Percentiles rank a stretch among this genome's conserved stretches.
Conservation (phyloP, 345 rosid genomes). For the Chamaenerion angustifolium region DNA sequence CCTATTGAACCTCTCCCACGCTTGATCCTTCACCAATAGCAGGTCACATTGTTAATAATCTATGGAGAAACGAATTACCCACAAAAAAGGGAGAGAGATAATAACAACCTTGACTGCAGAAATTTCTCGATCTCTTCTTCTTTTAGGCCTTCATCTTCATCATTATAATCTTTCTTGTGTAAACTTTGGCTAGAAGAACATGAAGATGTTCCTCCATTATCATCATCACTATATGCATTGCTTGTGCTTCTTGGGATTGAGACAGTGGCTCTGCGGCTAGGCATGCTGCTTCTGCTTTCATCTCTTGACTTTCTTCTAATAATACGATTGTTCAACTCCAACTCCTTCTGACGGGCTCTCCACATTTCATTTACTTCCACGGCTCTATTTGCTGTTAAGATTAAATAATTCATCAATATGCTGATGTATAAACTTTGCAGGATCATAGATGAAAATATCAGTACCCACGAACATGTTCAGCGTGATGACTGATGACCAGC, state of each 20-base stretch:
- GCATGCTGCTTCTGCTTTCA: slow-evolving; percentile 16
- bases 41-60: background rate
- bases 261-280: slow-evolving; percentile 9
- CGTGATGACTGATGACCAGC: background rate
- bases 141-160: slow-evolving; percentile 42
- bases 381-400: slow-evolving; percentile 52
- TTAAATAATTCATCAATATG: slow-evolving; percentile 5
- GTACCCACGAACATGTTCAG: background rate
- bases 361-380: slow-evolving; percentile 88
- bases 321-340: slow-evolving; percentile 36
- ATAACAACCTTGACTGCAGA: slow-evolving; percentile 53
- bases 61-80: too few relatives aligned
- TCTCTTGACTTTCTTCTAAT: slow-evolving; percentile 28
- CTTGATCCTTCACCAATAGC: slow-evolving; percentile 36
- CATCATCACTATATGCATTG: slow-evolving; percentile 15
- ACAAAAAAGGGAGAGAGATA: background rate
- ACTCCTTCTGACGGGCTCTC: slow-evolving; percentile 61
- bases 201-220: slow-evolving; percentile 9
- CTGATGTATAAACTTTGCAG: background rate
- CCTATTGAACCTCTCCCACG: slow-evolving; percentile 89
- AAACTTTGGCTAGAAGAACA: slow-evolving; percentile 25
- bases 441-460: background rate
- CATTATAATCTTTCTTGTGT: slow-evolving; percentile 14
- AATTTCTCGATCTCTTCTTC: slow-evolving; percentile 68
- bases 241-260: slow-evolving; percentile 13